A percentile compares a stretch with the other conserved stretches of the same genome.
These are phyloP conservation scores for Amanita muscaria DNA, from an alignment of 768 basidiomycete genomes.

Conservation along the genomic window DNA sequence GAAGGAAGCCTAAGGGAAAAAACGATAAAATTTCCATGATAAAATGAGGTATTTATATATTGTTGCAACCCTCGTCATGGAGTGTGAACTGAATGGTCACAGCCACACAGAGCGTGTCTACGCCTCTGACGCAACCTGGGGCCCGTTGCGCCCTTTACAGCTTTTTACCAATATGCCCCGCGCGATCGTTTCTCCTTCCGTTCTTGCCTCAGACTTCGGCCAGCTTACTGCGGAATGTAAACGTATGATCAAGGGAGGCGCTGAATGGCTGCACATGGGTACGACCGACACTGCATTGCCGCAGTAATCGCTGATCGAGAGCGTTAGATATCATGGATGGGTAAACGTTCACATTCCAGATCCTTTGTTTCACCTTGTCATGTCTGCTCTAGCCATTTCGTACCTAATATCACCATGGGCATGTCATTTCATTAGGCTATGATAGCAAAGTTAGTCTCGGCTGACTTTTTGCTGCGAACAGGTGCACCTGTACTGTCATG, in stretches of 20 bases:
- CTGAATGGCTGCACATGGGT: conserved; percentile 99
- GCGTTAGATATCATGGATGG: conserved; percentile 93
- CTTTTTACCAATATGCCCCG: conserved; percentile 51
- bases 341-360: conserved; percentile 26
- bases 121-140: no score
- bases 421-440: conserved; percentile 16
- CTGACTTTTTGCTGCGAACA: conserved; percentile 19
- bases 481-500: conserved; percentile 84
- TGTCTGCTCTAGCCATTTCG: conserved; percentile 67
- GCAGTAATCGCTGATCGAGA: conserved; percentile 6
- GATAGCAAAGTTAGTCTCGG: not conserved
- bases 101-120: no score
- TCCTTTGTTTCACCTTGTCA: conserved; percentile 12
- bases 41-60: conserved; percentile 2
- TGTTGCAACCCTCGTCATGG: not conserved
- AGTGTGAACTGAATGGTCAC: conserved; percentile 1
- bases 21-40: conserved; percentile 9
- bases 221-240: conserved; percentile 92
- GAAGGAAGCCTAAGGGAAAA: conserved; percentile 11
- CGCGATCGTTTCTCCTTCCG: conserved; percentile 93
- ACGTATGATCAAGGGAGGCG: conserved; percentile 91
- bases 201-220: conserved; percentile 95
- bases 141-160: no score
- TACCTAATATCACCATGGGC: conserved; percentile 99
- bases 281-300: conserved; percentile 10